Percentiles rank a stretch among this genome's conserved stretches.
These are phyloP conservation scores for Carallia pectinifolia DNA, from an alignment of 345 rosid genomes.

Conservation along the genomic window DNA sequence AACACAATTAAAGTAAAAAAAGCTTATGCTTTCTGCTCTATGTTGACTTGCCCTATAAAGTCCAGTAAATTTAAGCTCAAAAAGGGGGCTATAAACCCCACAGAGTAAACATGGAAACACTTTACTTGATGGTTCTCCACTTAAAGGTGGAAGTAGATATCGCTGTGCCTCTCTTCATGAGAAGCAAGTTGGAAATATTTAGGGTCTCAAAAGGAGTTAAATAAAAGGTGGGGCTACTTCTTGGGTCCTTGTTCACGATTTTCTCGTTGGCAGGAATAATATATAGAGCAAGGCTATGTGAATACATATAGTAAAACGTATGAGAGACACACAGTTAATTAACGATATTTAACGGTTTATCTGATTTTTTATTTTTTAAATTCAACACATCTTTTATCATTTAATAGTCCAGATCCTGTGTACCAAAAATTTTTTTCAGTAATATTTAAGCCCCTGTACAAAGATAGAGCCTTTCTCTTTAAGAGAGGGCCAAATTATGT, in stretches of 20 bases:
- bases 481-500: neutral
- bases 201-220: slow-evolving; percentile 4
- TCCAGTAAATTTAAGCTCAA: neutral
- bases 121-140: neutral
- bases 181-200: neutral
- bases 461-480: neutral
- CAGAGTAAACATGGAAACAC: neutral
- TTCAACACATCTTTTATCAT: too few species aligned
- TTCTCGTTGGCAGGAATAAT: slow-evolving; percentile 1
- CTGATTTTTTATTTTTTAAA: too few species aligned
- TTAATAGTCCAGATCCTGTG: too few species aligned
- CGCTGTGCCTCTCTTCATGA: neutral
- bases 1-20: neutral
- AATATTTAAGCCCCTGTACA: neutral
- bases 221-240: neutral
- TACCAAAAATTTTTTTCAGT: too few species aligned
- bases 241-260: neutral
- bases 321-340: too few species aligned
- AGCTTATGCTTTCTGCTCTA: slow-evolving; percentile 2
- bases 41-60: slow-evolving; percentile 5
- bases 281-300: too few species aligned
- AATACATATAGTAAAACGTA: too few species aligned
- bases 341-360: too few species aligned
- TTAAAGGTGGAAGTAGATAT: neutral
- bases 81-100: neutral